phyloP scores from a whole-genome alignment of 345 rosid species.

The Brassica nigra region DNA sequence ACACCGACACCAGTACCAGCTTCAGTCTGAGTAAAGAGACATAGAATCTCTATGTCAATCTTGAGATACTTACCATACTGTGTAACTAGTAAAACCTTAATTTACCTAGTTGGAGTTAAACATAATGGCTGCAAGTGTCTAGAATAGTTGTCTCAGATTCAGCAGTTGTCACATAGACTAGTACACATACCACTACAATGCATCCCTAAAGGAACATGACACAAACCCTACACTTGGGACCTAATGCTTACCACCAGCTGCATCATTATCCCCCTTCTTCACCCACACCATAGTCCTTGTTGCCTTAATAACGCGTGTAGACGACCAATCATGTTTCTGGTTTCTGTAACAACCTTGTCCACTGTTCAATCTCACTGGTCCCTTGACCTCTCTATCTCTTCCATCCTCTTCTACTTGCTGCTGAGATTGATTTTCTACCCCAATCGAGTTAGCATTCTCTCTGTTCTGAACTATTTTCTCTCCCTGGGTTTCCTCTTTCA shows the following conservation, averaged over 20 bases:
- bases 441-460: neutral
- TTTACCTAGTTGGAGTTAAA: constrained; percentile 6
- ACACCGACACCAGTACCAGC: constrained; percentile 49
- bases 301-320: neutral
- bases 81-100: constrained; percentile 16
- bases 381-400: neutral
- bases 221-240: neutral
- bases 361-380: neutral
- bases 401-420: neutral
- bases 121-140: neutral
- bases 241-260: neutral
- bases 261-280: neutral
- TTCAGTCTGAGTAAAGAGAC: constrained; percentile 21
- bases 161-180: neutral
- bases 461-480: neutral
- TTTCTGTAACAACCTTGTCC: neutral
- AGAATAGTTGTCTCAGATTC: neutral
- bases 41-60: constrained; percentile 19
- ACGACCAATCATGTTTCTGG: constrained; percentile 7
- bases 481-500: neutral
- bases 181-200: constrained; percentile 1
- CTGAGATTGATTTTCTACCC: constrained; percentile 1
- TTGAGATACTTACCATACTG: constrained; percentile 19
- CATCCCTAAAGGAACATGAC: neutral
- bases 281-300: constrained; percentile 24